Evolutionary conservation across 1,284 basidiomycete genomes (phyloP), one percentile per base, ranked within the genome.

Genomic region (Ceratorhiza oryzae-sativae): DNA sequence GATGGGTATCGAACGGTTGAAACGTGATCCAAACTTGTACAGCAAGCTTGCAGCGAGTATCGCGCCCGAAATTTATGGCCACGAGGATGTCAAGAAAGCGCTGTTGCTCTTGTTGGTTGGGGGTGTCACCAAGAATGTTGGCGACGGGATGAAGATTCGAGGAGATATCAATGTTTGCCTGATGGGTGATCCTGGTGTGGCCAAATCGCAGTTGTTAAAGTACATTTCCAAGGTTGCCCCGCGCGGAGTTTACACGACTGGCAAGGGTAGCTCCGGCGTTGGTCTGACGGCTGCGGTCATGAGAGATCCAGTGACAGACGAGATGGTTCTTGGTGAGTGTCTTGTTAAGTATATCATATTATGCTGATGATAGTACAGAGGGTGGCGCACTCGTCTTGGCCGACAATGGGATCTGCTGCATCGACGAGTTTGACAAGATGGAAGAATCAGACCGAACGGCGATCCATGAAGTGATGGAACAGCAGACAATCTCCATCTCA

Each of bases 381-480:
- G 97, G 97, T 12, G 97, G 97, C 59, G 97, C 97, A 8, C 87
- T 99, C 48, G 97, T 99, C 1, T 87, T 99, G 30, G 97, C 97
- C 3, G 97, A 99, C 81, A 99, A 99, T 77, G 97, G 97, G 39
- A 99, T 99, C 78, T 98, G 96, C 82, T 99, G 97, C 81, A 99
- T 99, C 76, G 97, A 99, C 79, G 97, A 99, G 80, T 99, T 99
- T 80, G 97, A 99, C 84, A 99, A 99, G 83, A 99, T 99, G 97
- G 97, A 99, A 76, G 97, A 99, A 81, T 82, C 93, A 1, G 97
- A 99, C 81, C 87, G 97, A 74, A 99, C 97, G 0, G 95, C 97
- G 13, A 99, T 99, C 75, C 97, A 99, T 84, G 97, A 99, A 86
- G 97, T 99, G 71, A 99, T 99, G 97, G 97, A 99, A 81, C 97